These are phyloP conservation scores for Beauveria sp. DNA, from an alignment of 2,329 filamentous ascomycete genomes.

Conservation along the genomic window DNA sequence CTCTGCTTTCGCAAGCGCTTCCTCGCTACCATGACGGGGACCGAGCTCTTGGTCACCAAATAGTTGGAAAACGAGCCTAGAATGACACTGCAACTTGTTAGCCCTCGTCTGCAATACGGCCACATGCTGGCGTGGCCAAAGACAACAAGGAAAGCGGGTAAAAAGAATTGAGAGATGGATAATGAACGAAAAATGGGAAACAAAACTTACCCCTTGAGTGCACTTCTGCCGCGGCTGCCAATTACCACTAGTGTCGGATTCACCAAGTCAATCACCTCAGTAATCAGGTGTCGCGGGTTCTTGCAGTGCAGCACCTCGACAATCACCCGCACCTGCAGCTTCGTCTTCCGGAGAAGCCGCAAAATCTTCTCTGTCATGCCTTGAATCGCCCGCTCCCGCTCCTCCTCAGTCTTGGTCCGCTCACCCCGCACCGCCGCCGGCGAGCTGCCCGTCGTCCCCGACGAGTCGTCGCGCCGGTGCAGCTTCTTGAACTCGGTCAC, in stretches of 20 bases:
- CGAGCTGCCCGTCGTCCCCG: constrained; percentile 31
- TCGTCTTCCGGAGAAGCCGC: constrained; percentile 81
- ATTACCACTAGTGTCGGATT: constrained; percentile 89
- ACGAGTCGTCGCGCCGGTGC: constrained; percentile 23
- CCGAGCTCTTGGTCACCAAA: constrained; percentile 89
- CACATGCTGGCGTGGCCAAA: background rate
- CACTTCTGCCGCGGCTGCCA: constrained; percentile 83
- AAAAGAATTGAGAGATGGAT: background rate
- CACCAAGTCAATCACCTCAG: constrained; percentile 91
- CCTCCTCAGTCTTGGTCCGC: constrained; percentile 60
- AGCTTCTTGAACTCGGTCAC: constrained; percentile 27
- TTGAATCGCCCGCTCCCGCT: constrained; percentile 72
- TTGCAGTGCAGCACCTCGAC: constrained; percentile 98
- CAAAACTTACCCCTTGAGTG: constrained; percentile 76
- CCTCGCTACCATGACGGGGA: constrained; percentile 95
- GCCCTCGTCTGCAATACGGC: background rate
- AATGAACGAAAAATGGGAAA: background rate
- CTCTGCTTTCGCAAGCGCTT: constrained; percentile 83
- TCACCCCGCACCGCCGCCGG: constrained; percentile 38
- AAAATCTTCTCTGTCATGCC: constrained; percentile 78
- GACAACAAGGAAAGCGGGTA: background rate
- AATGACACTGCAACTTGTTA: constrained; percentile 57
- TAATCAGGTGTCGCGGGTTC: constrained; percentile 91
- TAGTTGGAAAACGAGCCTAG: constrained; percentile 97
- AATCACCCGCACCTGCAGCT: constrained; percentile 84